phyloP scores from a whole-genome alignment of 2,329 filamentous ascomycete species.

The Trichoderma afroharzianum region DNA sequence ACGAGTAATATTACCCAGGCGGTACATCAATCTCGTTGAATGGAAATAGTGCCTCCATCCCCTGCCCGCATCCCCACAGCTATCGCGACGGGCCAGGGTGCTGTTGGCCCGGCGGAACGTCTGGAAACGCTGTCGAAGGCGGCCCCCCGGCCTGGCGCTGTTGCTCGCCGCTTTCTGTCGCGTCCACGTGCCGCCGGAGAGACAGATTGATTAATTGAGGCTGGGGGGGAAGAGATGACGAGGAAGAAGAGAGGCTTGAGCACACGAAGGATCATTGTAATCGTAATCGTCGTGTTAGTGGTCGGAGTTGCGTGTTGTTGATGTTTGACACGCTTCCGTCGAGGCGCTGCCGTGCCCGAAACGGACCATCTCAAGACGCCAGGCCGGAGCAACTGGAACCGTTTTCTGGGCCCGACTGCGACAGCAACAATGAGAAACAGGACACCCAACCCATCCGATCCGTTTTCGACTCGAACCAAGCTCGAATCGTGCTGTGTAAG shows the following conservation, averaged over 20 bases:
- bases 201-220: not conserved
- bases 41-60: not conserved
- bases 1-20: not conserved
- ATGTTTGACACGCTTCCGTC: not conserved
- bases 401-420: not conserved
- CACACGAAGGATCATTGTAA: not conserved
- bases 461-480: not conserved
- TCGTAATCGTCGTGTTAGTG: not conserved
- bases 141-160: not conserved
- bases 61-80: not conserved
- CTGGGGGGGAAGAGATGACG: not conserved
- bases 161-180: constrained; percentile 8
- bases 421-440: not conserved
- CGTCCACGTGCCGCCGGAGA: constrained; percentile 9
- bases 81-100: not conserved
- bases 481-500: not conserved
- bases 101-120: constrained; percentile 3
- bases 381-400: not conserved
- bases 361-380: not conserved
- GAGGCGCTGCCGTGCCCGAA: not conserved
- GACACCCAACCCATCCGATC: not conserved
- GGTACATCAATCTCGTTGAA: not conserved
- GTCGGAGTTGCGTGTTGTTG: not conserved
- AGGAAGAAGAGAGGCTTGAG: not conserved
- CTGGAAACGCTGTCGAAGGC: constrained; percentile 14